phyloP scores from a whole-genome alignment of 1,284 basidiomycete species.

The Tranzscheliella williamsii region DNA sequence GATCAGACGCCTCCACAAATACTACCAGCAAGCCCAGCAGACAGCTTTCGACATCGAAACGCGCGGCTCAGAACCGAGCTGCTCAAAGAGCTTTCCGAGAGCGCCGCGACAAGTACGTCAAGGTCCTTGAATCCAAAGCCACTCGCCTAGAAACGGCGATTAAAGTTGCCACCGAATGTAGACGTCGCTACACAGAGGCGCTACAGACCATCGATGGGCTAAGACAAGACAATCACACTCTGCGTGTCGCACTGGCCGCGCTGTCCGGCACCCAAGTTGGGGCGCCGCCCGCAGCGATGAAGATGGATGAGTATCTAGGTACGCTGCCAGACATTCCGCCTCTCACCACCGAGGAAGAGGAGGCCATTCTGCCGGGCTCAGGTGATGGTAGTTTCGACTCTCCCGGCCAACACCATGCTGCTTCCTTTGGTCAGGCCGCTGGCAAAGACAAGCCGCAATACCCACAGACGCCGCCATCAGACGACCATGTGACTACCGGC shows the following conservation, averaged over 20 bases:
- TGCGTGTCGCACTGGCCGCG: slow-evolving; percentile 47
- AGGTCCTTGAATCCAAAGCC: slow-evolving; percentile 48
- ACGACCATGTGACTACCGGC: too few species aligned
- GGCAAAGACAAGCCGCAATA: neutral
- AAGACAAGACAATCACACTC: slow-evolving; percentile 46
- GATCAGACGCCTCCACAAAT: neutral
- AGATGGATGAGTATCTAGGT: slow-evolving; percentile 25
- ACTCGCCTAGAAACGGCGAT: slow-evolving; percentile 40
- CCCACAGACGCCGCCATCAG: neutral
- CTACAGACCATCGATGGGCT: slow-evolving; percentile 50
- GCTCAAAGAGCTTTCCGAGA: slow-evolving; percentile 56
- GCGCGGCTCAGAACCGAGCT: slow-evolving; percentile 53
- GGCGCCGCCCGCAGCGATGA: slow-evolving; percentile 14
- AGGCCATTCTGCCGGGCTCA: slow-evolving; percentile 2
- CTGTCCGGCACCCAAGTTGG: slow-evolving; percentile 39
- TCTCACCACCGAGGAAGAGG: slow-evolving; percentile 24
- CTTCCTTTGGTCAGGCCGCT: neutral
- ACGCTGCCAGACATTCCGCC: slow-evolving; percentile 14
- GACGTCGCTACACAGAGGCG: slow-evolving; percentile 35
- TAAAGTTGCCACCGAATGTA: slow-evolving; percentile 42
- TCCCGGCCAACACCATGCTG: neutral
- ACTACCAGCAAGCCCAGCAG: slow-evolving; percentile 17
- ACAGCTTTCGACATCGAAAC: slow-evolving; percentile 45
- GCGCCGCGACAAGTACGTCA: slow-evolving; percentile 49
- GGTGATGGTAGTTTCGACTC: neutral